These are phyloP conservation scores for Pseudoscleropodium purum DNA, from an alignment of 225 moss, liverwort and hornwort genomes.

Conservation along the genomic window DNA sequence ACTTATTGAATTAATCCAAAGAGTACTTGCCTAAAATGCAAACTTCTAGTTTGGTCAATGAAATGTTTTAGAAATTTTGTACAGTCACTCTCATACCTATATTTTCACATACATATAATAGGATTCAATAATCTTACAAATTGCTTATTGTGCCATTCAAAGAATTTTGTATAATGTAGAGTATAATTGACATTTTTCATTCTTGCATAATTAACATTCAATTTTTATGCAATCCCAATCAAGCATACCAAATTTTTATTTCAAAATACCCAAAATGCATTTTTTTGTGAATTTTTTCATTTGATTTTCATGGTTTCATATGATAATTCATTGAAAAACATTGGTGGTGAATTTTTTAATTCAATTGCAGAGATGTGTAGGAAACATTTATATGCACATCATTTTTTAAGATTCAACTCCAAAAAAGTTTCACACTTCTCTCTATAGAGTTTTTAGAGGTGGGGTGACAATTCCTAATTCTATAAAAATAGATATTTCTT, in stretches of 20 bases:
- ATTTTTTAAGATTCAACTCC: too few species aligned
- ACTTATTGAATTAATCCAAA: background rate
- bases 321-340: too few species aligned
- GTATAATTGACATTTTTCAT: too few species aligned
- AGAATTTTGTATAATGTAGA: too few species aligned
- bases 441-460: too few species aligned
- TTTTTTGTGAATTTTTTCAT: background rate
- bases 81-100: background rate
- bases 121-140: background rate
- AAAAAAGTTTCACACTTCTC: too few species aligned
- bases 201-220: background rate
- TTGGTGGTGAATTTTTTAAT: too few species aligned
- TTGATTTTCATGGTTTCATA: too few species aligned
- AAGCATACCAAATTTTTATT: too few species aligned
- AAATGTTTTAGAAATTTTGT: background rate
- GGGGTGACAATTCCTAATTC: background rate
- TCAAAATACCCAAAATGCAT: background rate
- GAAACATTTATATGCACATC: too few species aligned
- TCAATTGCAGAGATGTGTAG: accelerated
- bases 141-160: too few species aligned
- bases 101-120: background rate
- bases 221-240: background rate
- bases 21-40: background rate
- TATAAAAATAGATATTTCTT: background rate
- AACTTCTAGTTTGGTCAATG: background rate